Percentiles rank a stretch among this genome's conserved stretches.
These are phyloP conservation scores for Neofusicoccum cordaticola DNA, from an alignment of 2,329 filamentous ascomycete species.

Conservation along the genomic window DNA sequence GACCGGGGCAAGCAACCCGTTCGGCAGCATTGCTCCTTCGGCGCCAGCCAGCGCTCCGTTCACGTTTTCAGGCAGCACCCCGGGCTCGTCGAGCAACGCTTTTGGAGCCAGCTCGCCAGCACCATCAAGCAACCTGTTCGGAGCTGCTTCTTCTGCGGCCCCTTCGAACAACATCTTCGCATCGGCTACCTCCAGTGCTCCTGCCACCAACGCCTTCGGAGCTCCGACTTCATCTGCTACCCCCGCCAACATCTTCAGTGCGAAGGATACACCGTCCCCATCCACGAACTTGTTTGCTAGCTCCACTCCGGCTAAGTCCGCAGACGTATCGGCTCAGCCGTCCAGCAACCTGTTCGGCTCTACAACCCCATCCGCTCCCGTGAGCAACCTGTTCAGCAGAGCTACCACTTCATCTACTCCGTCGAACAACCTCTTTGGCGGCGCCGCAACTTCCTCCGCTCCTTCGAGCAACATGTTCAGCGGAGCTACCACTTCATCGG, in stretches of 20 bases:
- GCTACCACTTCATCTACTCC: neutral
- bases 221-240: neutral
- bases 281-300: neutral
- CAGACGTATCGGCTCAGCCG: neutral
- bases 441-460: neutral
- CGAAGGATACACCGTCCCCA: neutral
- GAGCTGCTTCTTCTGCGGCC: neutral
- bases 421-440: neutral
- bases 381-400: neutral
- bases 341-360: neutral
- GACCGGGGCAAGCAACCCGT: neutral
- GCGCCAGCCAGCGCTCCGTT: neutral
- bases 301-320: neutral
- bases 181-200: neutral
- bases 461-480: slow-evolving; percentile 9
- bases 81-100: neutral
- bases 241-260: neutral
- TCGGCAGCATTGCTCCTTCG: neutral
- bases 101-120: neutral
- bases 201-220: neutral
- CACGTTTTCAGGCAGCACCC: neutral
- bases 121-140: neutral
- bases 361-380: neutral
- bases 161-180: neutral
- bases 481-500: neutral